A percentile compares a stretch with the other conserved stretches of the same genome.
These are phyloP conservation scores for Pichia cactophila DNA, from an alignment of 1,139 yeast genomes.

Conservation along the genomic window DNA sequence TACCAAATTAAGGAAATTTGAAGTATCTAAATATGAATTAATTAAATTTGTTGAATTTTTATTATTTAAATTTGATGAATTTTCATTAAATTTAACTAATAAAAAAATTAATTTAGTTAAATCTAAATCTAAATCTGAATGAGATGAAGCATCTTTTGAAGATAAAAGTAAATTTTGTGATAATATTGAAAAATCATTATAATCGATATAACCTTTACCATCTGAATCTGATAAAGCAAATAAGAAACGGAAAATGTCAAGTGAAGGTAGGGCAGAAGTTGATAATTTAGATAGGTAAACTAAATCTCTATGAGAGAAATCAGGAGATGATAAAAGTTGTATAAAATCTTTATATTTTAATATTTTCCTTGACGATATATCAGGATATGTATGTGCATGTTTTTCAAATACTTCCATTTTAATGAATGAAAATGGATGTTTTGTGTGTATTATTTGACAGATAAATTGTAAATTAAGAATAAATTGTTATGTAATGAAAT, in stretches of 20 bases:
- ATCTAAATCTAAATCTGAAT: constrained; percentile 37
- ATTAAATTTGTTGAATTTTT: constrained; percentile 10
- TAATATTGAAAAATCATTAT: constrained; percentile 54
- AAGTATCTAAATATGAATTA: not conserved
- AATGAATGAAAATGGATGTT: not conserved
- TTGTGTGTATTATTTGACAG: no score
- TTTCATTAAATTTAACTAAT: constrained; percentile 34
- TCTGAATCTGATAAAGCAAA: constrained; percentile 59
- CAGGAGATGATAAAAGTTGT: constrained; percentile 15
- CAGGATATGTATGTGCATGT: constrained; percentile 22
- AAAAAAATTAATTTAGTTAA: constrained; percentile 31
- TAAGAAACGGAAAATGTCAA: constrained; percentile 38
- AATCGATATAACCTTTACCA: constrained; percentile 53
- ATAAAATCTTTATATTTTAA: constrained; percentile 24
- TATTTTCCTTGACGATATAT: constrained; percentile 17
- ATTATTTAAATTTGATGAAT: constrained; percentile 1
- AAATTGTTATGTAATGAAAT: no score
- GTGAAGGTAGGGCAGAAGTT: constrained; percentile 22
- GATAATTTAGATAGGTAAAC: constrained; percentile 21
- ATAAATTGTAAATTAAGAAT: not conserved
- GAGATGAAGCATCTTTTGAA: not conserved
- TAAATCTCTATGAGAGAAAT: constrained; percentile 16
- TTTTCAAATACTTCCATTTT: constrained; percentile 9
- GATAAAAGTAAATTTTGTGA: constrained; percentile 37
- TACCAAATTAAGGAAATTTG: constrained; percentile 4